Conservation (phyloP, 176 grass and related monocot genomes). For the Guadua angustifolia region DNA sequence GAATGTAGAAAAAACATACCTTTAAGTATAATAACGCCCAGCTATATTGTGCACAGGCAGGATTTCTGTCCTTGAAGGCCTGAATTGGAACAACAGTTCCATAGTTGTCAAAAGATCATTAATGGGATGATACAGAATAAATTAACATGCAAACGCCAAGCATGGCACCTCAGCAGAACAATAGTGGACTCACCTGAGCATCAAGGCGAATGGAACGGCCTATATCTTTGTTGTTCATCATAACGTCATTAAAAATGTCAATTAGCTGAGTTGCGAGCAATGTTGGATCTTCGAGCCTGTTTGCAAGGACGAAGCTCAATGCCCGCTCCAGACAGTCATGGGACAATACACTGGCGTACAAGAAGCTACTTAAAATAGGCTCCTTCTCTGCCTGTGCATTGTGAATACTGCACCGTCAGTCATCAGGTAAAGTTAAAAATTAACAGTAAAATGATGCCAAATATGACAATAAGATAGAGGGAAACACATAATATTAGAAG, state of each 20-base stretch:
- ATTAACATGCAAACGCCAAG: constrained; percentile 18
- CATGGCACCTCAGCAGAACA: constrained; percentile 15
- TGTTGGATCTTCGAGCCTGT: constrained; percentile 91
- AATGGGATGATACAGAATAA: constrained; percentile 33
- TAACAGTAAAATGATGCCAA: constrained; percentile 9
- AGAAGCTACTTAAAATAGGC: constrained; percentile 94
- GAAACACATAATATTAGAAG: not conserved
- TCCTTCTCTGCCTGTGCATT: constrained; percentile 89
- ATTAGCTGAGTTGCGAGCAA: constrained; percentile 92
- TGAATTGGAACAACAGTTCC: constrained; percentile 48
- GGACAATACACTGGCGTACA: constrained; percentile 89
- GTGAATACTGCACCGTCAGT: not conserved
- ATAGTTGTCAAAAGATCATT: constrained; percentile 15
- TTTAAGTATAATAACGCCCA: constrained; percentile 97
- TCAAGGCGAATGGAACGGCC: constrained; percentile 83
- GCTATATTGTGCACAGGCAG: constrained; percentile 90
- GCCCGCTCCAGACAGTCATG: constrained; percentile 85
- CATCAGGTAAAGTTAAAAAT: not conserved
- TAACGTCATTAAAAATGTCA: constrained; percentile 93
- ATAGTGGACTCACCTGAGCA: constrained; percentile 70
- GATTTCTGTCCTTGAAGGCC: constrained; percentile 97
- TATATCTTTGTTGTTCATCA: constrained; percentile 84
- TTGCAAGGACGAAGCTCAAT: constrained; percentile 86
- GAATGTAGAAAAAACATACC: constrained; percentile 43
- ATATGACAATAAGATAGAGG: not conserved